Evolutionary conservation across 495 filamentous ascomycete species (phyloP).

Genomic region (Podospora bellae-mahoneyi): DNA sequence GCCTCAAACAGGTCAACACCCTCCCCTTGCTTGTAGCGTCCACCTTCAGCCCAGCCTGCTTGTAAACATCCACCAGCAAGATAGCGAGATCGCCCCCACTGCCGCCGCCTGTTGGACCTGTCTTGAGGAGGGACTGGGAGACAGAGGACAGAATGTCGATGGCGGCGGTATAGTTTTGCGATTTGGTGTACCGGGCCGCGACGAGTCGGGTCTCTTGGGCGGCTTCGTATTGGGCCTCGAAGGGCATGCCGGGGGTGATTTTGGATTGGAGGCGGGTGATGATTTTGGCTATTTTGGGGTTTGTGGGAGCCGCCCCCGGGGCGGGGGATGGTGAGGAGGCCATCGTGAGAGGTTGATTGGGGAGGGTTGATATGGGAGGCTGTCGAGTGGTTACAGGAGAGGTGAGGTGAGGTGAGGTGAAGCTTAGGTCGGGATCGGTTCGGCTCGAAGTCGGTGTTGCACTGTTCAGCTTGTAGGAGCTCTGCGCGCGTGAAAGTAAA

Average conservation of each 20-base stretch:
- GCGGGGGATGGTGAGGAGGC: conserved; percentile 13
- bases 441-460: background rate
- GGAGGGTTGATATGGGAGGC: background rate
- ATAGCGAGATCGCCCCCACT: conserved; percentile 88
- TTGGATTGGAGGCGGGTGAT: conserved; percentile 56
- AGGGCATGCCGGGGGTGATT: conserved; percentile 78
- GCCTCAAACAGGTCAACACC: conserved; percentile 60
- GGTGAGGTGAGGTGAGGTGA: background rate
- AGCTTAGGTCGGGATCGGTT: background rate
- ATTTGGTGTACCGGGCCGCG: conserved; percentile 85
- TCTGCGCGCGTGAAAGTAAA: background rate
- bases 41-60: conserved; percentile 72
- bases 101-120: conserved; percentile 86
- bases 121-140: conserved; percentile 77
- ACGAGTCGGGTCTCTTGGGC: conserved; percentile 96
- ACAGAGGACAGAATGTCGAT: conserved; percentile 83
- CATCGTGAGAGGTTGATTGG: background rate
- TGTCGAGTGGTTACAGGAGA: background rate
- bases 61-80: conserved; percentile 82
- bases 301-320: background rate
- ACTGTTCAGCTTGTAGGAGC: background rate
- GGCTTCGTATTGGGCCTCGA: conserved; percentile 73
- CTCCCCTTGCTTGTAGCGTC: conserved; percentile 60
- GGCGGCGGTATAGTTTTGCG: conserved; percentile 74
- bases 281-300: conserved; percentile 47